Conservation (phyloP, 192 early-diverging fungal species). For the Gryganskiella cystojenkinii region DNA sequence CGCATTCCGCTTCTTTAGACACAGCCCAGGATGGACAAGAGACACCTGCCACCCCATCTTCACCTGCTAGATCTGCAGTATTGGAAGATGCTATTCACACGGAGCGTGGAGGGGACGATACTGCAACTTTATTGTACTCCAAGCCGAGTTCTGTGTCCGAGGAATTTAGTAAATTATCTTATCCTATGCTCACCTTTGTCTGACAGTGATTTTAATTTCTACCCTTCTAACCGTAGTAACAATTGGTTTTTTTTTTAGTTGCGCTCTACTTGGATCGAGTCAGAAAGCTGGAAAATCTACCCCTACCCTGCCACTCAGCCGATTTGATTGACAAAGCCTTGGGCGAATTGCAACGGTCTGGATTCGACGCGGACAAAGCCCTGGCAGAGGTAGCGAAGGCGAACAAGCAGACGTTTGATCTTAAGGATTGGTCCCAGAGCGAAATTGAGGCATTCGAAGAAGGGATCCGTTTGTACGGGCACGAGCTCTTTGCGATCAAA, state of each 20-base stretch:
- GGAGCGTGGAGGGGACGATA: conserved; percentile 58
- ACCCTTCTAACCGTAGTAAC: not conserved
- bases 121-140: conserved; percentile 45
- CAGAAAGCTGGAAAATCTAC: conserved; percentile 31
- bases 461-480: conserved; percentile 68
- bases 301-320: conserved; percentile 60
- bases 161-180: conserved; percentile 39
- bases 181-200: not conserved
- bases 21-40: conserved; percentile 12
- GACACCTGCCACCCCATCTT: conserved; percentile 16
- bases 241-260: conserved; percentile 26
- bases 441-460: conserved; percentile 70
- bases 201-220: not conserved
- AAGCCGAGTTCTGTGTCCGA: conserved; percentile 53
- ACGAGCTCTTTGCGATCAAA: conserved; percentile 73
- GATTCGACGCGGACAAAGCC: conserved; percentile 69
- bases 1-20: conserved; percentile 36
- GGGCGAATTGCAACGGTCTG: conserved; percentile 56
- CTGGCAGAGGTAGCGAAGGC: conserved; percentile 59
- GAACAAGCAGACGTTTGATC: conserved; percentile 59
- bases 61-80: conserved; percentile 28
- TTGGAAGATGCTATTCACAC: conserved; percentile 9
- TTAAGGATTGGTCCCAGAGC: conserved; percentile 65
- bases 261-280: conserved; percentile 56
- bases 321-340: conserved; percentile 76